Base-by-base conservation (phyloP, 352 stramenopile species). In the Phytopythium ostracodes region DNA sequence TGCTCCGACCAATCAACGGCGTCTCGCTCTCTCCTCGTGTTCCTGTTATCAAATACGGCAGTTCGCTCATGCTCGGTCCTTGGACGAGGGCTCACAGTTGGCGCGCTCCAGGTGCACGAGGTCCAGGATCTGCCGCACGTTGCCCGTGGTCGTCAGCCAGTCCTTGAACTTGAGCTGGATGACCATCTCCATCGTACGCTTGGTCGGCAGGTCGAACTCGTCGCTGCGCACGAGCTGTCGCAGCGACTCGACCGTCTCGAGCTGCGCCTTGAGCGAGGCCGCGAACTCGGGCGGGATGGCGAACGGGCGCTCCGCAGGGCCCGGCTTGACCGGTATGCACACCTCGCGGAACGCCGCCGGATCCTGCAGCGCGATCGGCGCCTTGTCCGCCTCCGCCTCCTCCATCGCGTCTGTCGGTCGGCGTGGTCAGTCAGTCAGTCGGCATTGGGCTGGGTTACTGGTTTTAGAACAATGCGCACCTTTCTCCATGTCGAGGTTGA, bases 41-140 rank as follows among this genome's bases (percentile, higher is more conserved):
- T 33, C 44, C 27, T 58, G 31, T 10, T 58, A 42, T 58, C 52
- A 46, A 56, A 20, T 20, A 43, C 38, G 42, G 31, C 15, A 12
- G 46, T 12, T 7, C 46, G 25, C 47, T 43, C 59, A 43, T 56
- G 57, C 47, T 24, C 61, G 38, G 47, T 38, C 22, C 47, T 56
- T 65, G 27, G 25, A 9, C 49, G 67, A 68, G 46, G 60, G 5
- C 33, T 72, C 74, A 36, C 50, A 64, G 27, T 73, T 76, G 31
- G 63, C 64, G 29, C 73, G 76, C 65, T 94, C 85, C 25, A 94
- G 79, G 15, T 94, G 79, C 55, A 97, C 87, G 12, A 97, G 71
- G 60, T 97, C 89, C 29, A 96, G 75, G 27, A 97, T 88, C 72
- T 97, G 88, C 10, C 89, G 80, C 59, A 90, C 78, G 52, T 96